phyloP scores from a whole-genome alignment of 176 grass and related monocot species.

The Carex scoparia region DNA sequence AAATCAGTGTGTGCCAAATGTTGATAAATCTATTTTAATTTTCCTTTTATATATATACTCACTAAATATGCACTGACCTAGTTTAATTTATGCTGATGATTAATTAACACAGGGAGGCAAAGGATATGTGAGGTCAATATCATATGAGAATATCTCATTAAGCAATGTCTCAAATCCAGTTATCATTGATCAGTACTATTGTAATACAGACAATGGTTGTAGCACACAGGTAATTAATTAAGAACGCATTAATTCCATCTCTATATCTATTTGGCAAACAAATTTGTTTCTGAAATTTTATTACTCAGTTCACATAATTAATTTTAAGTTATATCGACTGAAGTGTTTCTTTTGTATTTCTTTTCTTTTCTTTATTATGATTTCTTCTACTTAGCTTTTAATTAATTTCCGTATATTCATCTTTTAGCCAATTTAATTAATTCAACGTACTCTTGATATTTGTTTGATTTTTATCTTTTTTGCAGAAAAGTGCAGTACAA shows the following conservation, averaged over 20 bases:
- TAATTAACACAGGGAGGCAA: conserved; percentile 25
- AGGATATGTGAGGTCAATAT: conserved; percentile 26
- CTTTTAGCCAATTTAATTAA: too few relatives aligned
- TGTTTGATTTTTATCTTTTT: background rate
- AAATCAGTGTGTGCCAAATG: background rate
- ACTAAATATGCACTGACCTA: background rate
- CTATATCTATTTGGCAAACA: background rate
- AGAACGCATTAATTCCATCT: background rate
- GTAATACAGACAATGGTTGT: background rate
- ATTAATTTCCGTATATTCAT: too few relatives aligned
- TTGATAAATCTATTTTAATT: background rate
- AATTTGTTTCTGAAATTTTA: background rate
- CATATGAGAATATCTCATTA: conserved; percentile 25
- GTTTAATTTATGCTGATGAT: background rate
- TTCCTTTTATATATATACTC: background rate
- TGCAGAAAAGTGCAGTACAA: conserved; percentile 35
- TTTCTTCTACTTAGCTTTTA: too few relatives aligned
- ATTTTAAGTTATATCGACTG: background rate
- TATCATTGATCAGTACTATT: conserved; percentile 38
- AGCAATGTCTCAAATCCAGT: conserved; percentile 30
- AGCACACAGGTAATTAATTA: background rate
- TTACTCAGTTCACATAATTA: background rate
- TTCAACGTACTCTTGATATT: background rate
- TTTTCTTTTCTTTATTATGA: too few relatives aligned
- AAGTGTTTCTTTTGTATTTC: background rate